Percentiles rank a stretch among this genome's conserved stretches.
Evolutionary conservation across 129 eudicot genomes (phyloP).

Genomic region (Calendula officinalis): DNA sequence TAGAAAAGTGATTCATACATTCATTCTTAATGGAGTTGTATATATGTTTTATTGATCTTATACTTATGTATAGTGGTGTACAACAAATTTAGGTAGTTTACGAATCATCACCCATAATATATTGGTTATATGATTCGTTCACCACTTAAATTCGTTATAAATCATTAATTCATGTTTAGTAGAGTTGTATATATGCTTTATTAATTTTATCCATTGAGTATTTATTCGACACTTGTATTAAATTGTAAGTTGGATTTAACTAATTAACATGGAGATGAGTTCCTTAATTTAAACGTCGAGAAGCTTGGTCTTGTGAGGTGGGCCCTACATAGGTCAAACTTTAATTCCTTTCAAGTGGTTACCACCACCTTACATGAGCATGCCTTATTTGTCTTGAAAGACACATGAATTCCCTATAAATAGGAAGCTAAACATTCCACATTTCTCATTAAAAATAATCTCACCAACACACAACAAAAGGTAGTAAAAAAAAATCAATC

Average conservation of each 20-base stretch:
- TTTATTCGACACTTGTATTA: neutral
- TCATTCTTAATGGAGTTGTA: too few species aligned
- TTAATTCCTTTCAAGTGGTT: constrained; percentile 2
- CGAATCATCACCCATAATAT: too few species aligned
- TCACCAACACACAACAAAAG: constrained; percentile 14
- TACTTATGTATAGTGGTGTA: too few species aligned
- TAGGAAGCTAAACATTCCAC: constrained; percentile 28
- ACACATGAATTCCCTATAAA: constrained; percentile 34
- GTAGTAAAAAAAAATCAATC: neutral
- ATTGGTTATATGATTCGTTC: too few species aligned
- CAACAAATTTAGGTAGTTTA: too few species aligned
- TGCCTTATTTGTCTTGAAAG: constrained; percentile 1
- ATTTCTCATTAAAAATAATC: constrained; percentile 16
- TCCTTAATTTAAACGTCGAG: neutral
- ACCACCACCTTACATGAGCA: constrained; percentile 11
- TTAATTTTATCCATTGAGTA: too few species aligned
- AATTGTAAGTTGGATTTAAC: neutral
- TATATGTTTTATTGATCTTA: too few species aligned
- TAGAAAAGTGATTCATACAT: too few species aligned
- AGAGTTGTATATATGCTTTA: too few species aligned
- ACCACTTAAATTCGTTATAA: too few species aligned
- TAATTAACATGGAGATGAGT: neutral
- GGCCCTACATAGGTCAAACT: constrained; percentile 5
- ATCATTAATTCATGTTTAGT: too few species aligned
- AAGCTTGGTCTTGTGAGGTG: constrained; percentile 6